Evolutionary conservation across 768 basidiomycete species (phyloP), one percentile per base, ranked within the genome.

Genomic region (Sporobolomyces pararoseus): DNA sequence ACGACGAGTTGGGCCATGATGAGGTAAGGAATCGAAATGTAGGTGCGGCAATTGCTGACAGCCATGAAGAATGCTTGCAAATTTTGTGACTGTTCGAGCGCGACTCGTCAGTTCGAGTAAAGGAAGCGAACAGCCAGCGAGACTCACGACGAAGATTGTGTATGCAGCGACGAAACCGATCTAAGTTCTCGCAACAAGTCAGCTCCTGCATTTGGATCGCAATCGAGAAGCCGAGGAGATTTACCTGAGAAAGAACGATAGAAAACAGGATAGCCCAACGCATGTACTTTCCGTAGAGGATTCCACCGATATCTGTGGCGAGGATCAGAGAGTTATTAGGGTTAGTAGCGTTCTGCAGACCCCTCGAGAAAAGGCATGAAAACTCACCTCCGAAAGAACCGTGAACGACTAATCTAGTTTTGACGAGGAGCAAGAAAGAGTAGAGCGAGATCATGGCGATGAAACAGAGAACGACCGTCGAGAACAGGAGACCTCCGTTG

Each of bases 401-500:
- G 9, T 88, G 87, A 21, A 97, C 89, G 55, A 87, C 87, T 60
- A 90, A 86, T 71, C 96, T 92, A 50, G 92, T 87, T 79, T 88
- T 83, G 47, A 95, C 86, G 60, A 99, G 85, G 0, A 98, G 85
- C 32, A 99, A 81, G 85, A 98, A 99, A 0, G 93, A 92, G 81
- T 91, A 91, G 5, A 98, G 81, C 3, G 92, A 96, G 61, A 97
- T 86, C 46, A 85, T 76, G 21, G 94, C 93, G 75, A 98, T 91
- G 78, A 86, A 83, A 9, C 87, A 80, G 75, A 98, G 86, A 3
- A 88, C 85, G 65, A 91, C 63, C 37, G 84, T 72, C 9, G 94
- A 97, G 81, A 99, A 99, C 39, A 97, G 80, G 57, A 98, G 83
- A 14, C 95, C 94, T 63, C 96, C 96, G 71, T 98, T 99, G 82